Evolutionary conservation across 306 rosid genomes (phyloP).

Genomic region (Rubus idaeus): DNA sequence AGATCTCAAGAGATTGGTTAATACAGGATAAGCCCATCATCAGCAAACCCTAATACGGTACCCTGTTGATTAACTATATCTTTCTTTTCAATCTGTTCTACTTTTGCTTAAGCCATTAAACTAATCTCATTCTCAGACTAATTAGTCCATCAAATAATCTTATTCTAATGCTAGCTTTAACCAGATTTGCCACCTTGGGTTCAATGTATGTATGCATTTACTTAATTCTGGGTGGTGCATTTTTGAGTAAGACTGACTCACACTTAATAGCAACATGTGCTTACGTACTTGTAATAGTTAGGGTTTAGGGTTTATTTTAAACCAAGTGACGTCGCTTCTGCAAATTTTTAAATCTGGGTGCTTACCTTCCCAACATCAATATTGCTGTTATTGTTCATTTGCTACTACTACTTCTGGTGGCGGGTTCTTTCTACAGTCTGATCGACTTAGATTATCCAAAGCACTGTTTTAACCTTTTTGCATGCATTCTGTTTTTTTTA

Average conservation of each 20-base stretch:
- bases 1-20: slow-evolving; percentile 21
- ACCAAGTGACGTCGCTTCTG: slow-evolving; percentile 14
- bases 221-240: slow-evolving; percentile 40
- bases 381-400: slow-evolving; percentile 11
- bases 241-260: slow-evolving; percentile 33
- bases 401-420: not conserved
- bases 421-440: not conserved
- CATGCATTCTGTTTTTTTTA: not conserved
- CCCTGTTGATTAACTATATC: slow-evolving; percentile 8
- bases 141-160: not conserved
- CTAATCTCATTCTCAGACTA: not conserved
- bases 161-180: slow-evolving; percentile 15
- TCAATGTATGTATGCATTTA: slow-evolving; percentile 23
- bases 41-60: not conserved
- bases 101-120: slow-evolving; percentile 19
- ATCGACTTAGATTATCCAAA: slow-evolving; percentile 10
- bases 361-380: slow-evolving; percentile 28
- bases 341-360: slow-evolving; percentile 26
- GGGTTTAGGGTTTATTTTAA: slow-evolving; percentile 29
- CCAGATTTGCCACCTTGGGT: slow-evolving; percentile 31
- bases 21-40: slow-evolving; percentile 27
- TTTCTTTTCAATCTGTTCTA: slow-evolving; percentile 9
- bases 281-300: slow-evolving; percentile 48
- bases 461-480: not conserved
- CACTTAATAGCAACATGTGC: slow-evolving; percentile 38